phyloP scores from a whole-genome alignment of 1,139 yeast genomes.

The Magnusiomyces starmeri region DNA sequence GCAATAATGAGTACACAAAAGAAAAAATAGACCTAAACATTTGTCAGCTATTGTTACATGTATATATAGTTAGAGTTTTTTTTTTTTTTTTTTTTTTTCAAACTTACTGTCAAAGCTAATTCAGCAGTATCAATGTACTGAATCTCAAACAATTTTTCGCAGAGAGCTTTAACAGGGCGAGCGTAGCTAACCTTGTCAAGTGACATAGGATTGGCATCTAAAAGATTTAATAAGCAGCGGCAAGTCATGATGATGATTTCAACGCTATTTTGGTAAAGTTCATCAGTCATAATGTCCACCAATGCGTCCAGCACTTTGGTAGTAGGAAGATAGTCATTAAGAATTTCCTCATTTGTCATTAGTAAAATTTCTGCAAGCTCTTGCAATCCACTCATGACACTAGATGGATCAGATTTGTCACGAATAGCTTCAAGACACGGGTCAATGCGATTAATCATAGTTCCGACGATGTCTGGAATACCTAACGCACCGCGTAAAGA shows the following conservation, averaged over 20 bases:
- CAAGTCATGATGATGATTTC: conserved; percentile 81
- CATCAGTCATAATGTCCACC: conserved; percentile 53
- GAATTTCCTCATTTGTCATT: conserved; percentile 33
- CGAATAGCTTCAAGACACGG: conserved; percentile 27
- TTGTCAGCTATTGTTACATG: background rate
- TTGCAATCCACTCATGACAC: conserved; percentile 38
- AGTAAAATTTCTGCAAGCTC: conserved; percentile 35
- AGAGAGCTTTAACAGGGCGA: conserved; percentile 60
- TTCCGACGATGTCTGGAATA: conserved; percentile 20
- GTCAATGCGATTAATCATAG: conserved; percentile 23
- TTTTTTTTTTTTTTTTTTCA: too few species aligned
- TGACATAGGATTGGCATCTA: conserved; percentile 69
- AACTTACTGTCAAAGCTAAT: conserved; percentile 68
- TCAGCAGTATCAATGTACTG: conserved; percentile 87
- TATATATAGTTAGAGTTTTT: too few species aligned
- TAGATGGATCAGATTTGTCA: conserved; percentile 39
- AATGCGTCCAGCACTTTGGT: conserved; percentile 49
- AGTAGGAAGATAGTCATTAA: conserved; percentile 46
- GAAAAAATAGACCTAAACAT: background rate
- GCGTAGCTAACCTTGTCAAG: conserved; percentile 57
- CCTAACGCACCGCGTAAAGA: conserved; percentile 13
- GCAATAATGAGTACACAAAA: too few species aligned
- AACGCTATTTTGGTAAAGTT: conserved; percentile 53
- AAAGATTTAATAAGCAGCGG: conserved; percentile 72
- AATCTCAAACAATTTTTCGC: conserved; percentile 63